Evolutionary conservation across 345 rosid genomes (phyloP), one percentile per base, ranked within the genome.

Genomic region (Raphanus sativus): DNA sequence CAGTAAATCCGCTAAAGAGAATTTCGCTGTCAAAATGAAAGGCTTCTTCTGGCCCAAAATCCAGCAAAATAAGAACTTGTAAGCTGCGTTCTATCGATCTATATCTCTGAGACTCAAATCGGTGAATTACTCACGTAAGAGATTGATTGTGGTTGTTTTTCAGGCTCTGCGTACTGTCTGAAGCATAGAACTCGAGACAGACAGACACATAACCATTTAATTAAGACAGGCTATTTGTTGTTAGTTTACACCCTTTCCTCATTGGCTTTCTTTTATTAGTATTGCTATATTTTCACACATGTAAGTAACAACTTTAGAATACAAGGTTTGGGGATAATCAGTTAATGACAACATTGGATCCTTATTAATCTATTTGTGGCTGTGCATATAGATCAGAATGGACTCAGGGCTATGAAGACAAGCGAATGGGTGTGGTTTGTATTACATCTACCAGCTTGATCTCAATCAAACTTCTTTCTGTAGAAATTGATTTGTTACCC

Each of bases 41-140:
- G 93, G 96, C 30, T 83, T 92, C 82, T 93, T 95, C 83, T 95
- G 99, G 98, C 77, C 93, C 65, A n/a, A 91, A 88, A 80, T 89
- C 96, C 72, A 76, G 90, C 85, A 91, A 86, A 87, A 90, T 81
- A 9, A 93, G 88, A 93, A 71, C 76, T 72, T 67, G 48, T 81
- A 75, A 38, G 73, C 70, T 65, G 29, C 38, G 29, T 1, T 5
- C 68, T 9, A 56, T 54, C 16, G n/a, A n/a, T n/a, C n/a, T n/a
- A 66, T 36, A 4, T 29, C 15, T 50, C 33, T 6, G 59, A 17
- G 48, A 45, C 52, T 24, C 21, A 8, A 9, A 8, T 32, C 42
- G 36, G 36, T 70, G 71, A 40, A 56, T 29, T 34, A 5, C 40
- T 54, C 40, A 64, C 30, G 50, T 13, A 5, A 32, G 32, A 12